Evolutionary conservation across 2,329 filamentous ascomycete genomes (phyloP), one percentile per base, ranked within the genome.

Genomic region (Helotiales sp.): DNA sequence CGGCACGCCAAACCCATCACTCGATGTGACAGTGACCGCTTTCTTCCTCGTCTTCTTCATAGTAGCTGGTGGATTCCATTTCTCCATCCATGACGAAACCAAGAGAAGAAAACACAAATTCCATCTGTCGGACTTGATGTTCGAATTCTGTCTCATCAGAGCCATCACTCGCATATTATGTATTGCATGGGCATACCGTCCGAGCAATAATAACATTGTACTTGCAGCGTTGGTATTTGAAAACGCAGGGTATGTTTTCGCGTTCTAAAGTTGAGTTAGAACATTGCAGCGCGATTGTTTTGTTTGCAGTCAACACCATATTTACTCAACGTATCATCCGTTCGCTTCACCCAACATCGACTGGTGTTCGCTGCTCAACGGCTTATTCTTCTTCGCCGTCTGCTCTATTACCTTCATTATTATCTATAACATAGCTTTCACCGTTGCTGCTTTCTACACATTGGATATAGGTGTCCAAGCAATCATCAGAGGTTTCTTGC

Each of bases 301-400:
- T 96, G 32, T 94, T 92, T 77, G 80, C 94, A 73, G 81, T 93
- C 78, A 95, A 96, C 79, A 79, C 96, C 50, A 80, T 95, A 74
- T 91, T 93, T 75, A 80, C 89, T 0, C 91, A 93, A 78, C 88
- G 93, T 49, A 83, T 96, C 32, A 79, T 96, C 28, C 86, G 93
- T 59, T 89, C 90, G 6, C 86, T 87, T 59, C 91, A 94, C 73
- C 92, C 92, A 76, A 77, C 1, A 75, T 93, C 28, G 92, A 92
- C 66, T 94, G 92, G 91, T 84, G 86, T 70, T 80, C 78, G 13
- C 72, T 79, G 1, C 80, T 86, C 30, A 82, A 81, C 5, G 72
- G 80, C 22, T 65, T 79, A 30, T 90, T 93, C 77, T 84, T 83
- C 66, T 75, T 81, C 32, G 75, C 92, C n/a, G 88, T 89, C 76